These are phyloP conservation scores for Fusarium scirpi DNA, from an alignment of 2,329 filamentous ascomycete species.

Conservation along the genomic window DNA sequence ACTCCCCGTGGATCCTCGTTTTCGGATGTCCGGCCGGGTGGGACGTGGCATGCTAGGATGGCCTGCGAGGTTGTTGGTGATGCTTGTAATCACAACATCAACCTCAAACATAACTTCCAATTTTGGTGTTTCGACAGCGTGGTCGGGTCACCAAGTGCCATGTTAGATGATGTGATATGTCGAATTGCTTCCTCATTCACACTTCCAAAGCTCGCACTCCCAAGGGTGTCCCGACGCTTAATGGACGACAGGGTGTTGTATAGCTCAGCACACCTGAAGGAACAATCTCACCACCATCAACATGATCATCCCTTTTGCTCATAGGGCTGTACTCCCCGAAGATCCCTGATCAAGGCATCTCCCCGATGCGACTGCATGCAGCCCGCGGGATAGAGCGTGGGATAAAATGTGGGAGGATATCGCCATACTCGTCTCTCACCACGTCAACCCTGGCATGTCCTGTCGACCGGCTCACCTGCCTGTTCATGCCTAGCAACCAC, in stretches of 20 bases:
- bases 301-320: slow-evolving; percentile 4
- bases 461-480: slow-evolving; percentile 31
- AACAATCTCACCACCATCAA: not conserved
- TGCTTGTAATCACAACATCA: slow-evolving; percentile 12
- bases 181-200: not conserved
- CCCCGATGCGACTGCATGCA: not conserved
- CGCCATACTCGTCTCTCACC: slow-evolving; percentile 26
- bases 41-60: too few species aligned
- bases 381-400: not conserved
- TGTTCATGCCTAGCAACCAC: slow-evolving; percentile 16
- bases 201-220: not conserved
- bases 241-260: not conserved
- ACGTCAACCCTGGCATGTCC: slow-evolving; percentile 15
- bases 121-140: not conserved
- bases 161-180: slow-evolving; percentile 27
- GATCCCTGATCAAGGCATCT: slow-evolving; percentile 2
- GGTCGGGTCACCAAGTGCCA: not conserved
- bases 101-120: slow-evolving; percentile 5
- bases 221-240: slow-evolving; percentile 6
- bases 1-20: not conserved
- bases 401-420: slow-evolving; percentile 8
- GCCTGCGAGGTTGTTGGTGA: not conserved
- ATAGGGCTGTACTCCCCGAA: slow-evolving; percentile 40
- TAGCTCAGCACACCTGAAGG: slow-evolving; percentile 1
- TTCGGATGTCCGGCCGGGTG: not conserved